phyloP scores from a whole-genome alignment of 2,329 filamentous ascomycete genomes.

The Exophiala sideris region DNA sequence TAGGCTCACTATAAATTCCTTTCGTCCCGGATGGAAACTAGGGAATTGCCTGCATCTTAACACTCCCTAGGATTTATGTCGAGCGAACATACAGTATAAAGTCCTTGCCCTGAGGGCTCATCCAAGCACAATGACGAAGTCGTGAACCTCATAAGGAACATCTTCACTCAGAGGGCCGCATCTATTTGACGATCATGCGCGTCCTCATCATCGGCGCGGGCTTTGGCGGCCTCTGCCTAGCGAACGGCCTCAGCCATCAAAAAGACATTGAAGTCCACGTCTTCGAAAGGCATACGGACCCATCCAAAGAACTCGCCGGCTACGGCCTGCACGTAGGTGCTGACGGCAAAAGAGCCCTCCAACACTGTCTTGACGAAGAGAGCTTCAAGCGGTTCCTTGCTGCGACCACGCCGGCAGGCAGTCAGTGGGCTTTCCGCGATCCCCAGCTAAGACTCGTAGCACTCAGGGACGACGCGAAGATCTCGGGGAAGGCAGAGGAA shows the following conservation, averaged over 20 bases:
- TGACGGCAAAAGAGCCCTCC: conserved; percentile 24
- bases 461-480: conserved; percentile 1
- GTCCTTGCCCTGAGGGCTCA: too few relatives aligned
- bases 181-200: too few relatives aligned
- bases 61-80: too few relatives aligned
- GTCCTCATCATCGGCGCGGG: conserved; percentile 36
- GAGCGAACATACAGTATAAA: too few relatives aligned
- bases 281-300: conserved; percentile 33
- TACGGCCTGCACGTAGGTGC: conserved; percentile 34
- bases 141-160: too few relatives aligned
- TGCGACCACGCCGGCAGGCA: conserved; percentile 10
- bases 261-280: conserved; percentile 33
- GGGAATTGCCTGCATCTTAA: too few relatives aligned
- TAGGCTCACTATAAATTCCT: too few relatives aligned
- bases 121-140: too few relatives aligned
- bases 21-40: too few relatives aligned
- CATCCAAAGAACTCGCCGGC: conserved; percentile 33
- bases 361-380: conserved; percentile 19
- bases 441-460: neutral
- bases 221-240: conserved; percentile 35
- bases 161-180: too few relatives aligned
- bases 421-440: conserved; percentile 7
- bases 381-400: conserved; percentile 21
- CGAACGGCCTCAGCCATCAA: conserved; percentile 34
- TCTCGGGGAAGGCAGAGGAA: conserved; percentile 9